Conservation (phyloP, 2,329 filamentous ascomycete genomes). For the Drechslerella dactyloides region DNA sequence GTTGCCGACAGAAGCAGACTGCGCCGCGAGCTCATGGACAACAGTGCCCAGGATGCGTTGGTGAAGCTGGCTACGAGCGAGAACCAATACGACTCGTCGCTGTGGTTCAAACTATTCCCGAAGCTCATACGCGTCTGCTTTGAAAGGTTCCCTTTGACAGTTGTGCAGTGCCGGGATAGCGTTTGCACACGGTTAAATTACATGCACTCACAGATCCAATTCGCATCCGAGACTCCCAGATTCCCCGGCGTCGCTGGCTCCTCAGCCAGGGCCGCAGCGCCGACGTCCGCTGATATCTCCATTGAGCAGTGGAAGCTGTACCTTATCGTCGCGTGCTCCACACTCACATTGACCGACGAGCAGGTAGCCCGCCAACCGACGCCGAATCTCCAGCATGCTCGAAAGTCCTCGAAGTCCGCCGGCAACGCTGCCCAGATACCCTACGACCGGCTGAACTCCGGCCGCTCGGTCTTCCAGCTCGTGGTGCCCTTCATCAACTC, state of each 20-base stretch:
- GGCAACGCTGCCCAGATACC: slow-evolving; percentile 64
- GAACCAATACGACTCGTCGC: slow-evolving; percentile 86
- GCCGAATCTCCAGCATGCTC: slow-evolving; percentile 73
- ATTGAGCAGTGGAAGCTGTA: slow-evolving; percentile 99
- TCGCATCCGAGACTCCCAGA: slow-evolving; percentile 75
- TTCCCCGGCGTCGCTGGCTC: slow-evolving; percentile 56
- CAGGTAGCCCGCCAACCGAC: slow-evolving; percentile 70
- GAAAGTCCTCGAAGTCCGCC: slow-evolving; percentile 78
- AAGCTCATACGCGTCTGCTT: slow-evolving; percentile 90
- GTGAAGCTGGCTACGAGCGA: slow-evolving; percentile 96
- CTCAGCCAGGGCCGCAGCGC: slow-evolving; percentile 28
- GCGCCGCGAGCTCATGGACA: slow-evolving; percentile 85
- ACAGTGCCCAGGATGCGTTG: slow-evolving; percentile 80
- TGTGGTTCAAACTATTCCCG: slow-evolving; percentile 98
- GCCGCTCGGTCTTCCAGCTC: slow-evolving; percentile 85
- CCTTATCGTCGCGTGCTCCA: slow-evolving; percentile 95
- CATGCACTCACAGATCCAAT: slow-evolving; percentile 84
- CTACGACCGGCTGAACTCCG: slow-evolving; percentile 79
- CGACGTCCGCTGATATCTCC: slow-evolving; percentile 71
- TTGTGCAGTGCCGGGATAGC: slow-evolving; percentile 86
- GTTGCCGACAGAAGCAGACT: slow-evolving; percentile 90
- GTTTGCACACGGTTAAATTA: slow-evolving; percentile 91
- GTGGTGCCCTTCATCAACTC: slow-evolving; percentile 86
- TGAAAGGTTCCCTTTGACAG: slow-evolving; percentile 87
- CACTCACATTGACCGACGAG: slow-evolving; percentile 71